A percentile compares a stretch with the other conserved stretches of the same genome.
Conservation (phyloP, 2,329 filamentous ascomycete genomes). For the Fusarium camptoceras region DNA sequence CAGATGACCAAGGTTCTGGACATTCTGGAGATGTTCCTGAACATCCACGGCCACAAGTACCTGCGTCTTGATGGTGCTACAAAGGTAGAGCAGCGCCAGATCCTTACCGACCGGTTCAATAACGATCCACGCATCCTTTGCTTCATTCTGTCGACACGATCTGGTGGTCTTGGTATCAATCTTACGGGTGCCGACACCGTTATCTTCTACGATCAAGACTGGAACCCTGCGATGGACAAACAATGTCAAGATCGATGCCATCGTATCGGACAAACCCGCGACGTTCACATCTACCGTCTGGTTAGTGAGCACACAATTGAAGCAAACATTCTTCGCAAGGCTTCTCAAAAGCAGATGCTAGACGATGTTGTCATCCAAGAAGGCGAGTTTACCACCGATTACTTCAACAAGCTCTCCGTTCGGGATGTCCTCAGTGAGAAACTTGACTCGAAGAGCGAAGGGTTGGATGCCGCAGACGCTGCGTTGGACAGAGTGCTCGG, state of each 20-base stretch:
- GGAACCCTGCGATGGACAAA: constrained; percentile 99
- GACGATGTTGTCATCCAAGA: constrained; percentile 99
- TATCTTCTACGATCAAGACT: constrained; percentile 98
- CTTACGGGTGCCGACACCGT: constrained; percentile 96
- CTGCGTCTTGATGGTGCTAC: constrained; percentile 96
- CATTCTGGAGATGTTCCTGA: constrained; percentile 96
- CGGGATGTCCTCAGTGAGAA: constrained; percentile 75
- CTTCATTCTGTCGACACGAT: constrained; percentile 95
- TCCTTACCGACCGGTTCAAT: constrained; percentile 96
- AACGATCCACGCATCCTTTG: constrained; percentile 90
- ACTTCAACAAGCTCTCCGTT: constrained; percentile 84
- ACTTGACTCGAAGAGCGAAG: constrained; percentile 60
- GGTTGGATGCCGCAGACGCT: constrained; percentile 78
- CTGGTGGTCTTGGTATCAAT: constrained; percentile 95
- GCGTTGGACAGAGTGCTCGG: constrained; percentile 90
- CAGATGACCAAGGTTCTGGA: constrained; percentile 99
- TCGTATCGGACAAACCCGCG: constrained; percentile 95
- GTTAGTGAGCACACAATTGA: constrained; percentile 96
- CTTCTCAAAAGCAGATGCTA: constrained; percentile 96
- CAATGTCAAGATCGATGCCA: constrained; percentile 98
- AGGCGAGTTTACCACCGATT: constrained; percentile 96
- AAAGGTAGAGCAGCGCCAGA: constrained; percentile 94
- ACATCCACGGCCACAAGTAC: constrained; percentile 97
- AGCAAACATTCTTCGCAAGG: constrained; percentile 96
- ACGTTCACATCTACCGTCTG: constrained; percentile 97